These are phyloP conservation scores for Suillus variegatus DNA, from an alignment of 768 basidiomycete genomes.

Conservation along the genomic window DNA sequence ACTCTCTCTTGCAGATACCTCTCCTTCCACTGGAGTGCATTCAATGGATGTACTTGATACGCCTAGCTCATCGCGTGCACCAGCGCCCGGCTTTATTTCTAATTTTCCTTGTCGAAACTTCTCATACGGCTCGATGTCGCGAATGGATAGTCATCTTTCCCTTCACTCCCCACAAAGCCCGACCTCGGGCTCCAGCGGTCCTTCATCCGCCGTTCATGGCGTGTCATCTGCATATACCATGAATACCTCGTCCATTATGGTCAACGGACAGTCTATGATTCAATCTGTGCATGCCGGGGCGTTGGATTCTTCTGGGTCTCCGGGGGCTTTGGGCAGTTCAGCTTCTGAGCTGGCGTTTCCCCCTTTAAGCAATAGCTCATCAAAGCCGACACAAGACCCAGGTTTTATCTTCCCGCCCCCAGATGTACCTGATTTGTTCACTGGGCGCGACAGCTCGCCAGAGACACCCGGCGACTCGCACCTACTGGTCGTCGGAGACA, in stretches of 20 bases:
- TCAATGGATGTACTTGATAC: conserved; percentile 32
- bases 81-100: conserved; percentile 41
- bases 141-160: conserved; percentile 35
- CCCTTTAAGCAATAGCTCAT: conserved; percentile 15
- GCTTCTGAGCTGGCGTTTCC: conserved; percentile 29
- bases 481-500: conserved; percentile 49
- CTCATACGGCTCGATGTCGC: conserved; percentile 39
- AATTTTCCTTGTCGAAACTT: conserved; percentile 39
- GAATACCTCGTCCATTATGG: conserved; percentile 11
- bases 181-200: conserved; percentile 28
- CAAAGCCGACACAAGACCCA: conserved; percentile 18
- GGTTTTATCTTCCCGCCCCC: conserved; percentile 27
- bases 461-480: conserved; percentile 45
- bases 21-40: conserved; percentile 36
- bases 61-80: conserved; percentile 17
- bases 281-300: conserved; percentile 14
- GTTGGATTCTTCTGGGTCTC: conserved; percentile 16
- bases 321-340: conserved; percentile 21
- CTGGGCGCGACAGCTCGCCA: conserved; percentile 20
- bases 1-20: conserved; percentile 39
- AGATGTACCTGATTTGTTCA: conserved; percentile 23
- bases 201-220: conserved; percentile 40
- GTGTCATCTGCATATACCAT: conserved; percentile 34
- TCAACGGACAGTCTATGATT: conserved; percentile 2
- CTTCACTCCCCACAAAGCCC: conserved; percentile 23